These are phyloP conservation scores for Lichtheimia ornata DNA, from an alignment of 371 early-diverging fungal species.

Conservation along the genomic window DNA sequence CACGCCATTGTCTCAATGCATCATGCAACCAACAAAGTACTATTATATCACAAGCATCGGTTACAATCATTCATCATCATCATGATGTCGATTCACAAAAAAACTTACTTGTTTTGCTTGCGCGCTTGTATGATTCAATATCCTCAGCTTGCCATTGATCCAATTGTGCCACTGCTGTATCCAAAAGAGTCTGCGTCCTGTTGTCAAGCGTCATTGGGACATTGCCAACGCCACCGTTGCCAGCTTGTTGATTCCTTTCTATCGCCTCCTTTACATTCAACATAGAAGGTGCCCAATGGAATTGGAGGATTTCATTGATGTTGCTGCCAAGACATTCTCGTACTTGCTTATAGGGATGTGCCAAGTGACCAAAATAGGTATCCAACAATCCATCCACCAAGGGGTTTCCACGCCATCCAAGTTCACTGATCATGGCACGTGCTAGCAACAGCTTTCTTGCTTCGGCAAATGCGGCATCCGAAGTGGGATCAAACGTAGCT, in stretches of 20 bases:
- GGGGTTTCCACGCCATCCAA: slow-evolving; percentile 71
- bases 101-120: slow-evolving; percentile 68
- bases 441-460: slow-evolving; percentile 75
- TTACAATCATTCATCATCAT: neutral
- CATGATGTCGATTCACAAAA: neutral
- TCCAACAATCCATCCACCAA: slow-evolving; percentile 45
- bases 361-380: slow-evolving; percentile 56
- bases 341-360: slow-evolving; percentile 89
- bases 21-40: slow-evolving; percentile 71
- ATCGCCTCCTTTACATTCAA: slow-evolving; percentile 1
- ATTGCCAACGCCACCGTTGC: slow-evolving; percentile 34
- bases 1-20: slow-evolving; percentile 51
- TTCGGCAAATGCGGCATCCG: slow-evolving; percentile 84
- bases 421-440: slow-evolving; percentile 52
- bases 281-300: slow-evolving; percentile 68
- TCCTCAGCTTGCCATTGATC: slow-evolving; percentile 45
- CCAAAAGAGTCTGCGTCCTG: slow-evolving; percentile 29
- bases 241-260: neutral
- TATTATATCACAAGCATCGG: slow-evolving; percentile 12
- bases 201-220: slow-evolving; percentile 38
- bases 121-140: slow-evolving; percentile 66
- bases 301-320: slow-evolving; percentile 67
- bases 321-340: slow-evolving; percentile 76
- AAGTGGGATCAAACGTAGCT: slow-evolving; percentile 71
- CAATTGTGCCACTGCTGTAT: slow-evolving; percentile 26